phyloP scores from a whole-genome alignment of 106 monocot genomes.

The Agapanthus africanus region DNA sequence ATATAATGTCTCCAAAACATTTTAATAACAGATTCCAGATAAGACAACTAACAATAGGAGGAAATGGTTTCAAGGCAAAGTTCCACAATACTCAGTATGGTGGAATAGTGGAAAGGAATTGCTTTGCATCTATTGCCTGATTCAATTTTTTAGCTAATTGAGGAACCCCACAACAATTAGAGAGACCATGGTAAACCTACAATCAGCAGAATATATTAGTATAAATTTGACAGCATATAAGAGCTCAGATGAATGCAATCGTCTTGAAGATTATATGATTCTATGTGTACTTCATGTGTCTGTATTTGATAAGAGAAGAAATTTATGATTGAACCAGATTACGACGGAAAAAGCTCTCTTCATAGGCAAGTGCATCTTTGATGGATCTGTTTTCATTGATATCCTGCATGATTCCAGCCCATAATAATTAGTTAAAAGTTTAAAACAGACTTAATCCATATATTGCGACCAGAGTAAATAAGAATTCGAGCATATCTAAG shows the following conservation, averaged over 20 bases:
- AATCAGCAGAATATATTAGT: constrained; percentile 11
- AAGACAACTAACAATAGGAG: not conserved
- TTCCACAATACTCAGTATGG: not conserved
- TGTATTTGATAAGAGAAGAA: not conserved
- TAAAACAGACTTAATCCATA: not conserved
- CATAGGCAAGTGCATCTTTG: constrained; percentile 81
- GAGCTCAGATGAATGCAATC: not conserved
- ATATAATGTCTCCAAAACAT: not conserved
- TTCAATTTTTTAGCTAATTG: constrained; percentile 97
- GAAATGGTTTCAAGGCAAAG: not conserved
- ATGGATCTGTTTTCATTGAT: constrained; percentile 72
- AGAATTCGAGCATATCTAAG: not conserved
- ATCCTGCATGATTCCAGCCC: constrained; percentile 42
- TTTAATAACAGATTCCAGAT: not conserved
- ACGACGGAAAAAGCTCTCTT: constrained; percentile 77
- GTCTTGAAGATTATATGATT: not conserved
- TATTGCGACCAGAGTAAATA: not conserved
- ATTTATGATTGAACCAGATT: constrained; percentile 44
- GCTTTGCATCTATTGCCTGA: constrained; percentile 35
- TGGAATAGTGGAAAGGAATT: not conserved
- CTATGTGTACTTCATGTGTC: not conserved
- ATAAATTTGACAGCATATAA: not conserved
- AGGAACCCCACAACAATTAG: constrained; percentile 88
- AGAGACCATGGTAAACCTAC: constrained; percentile 82
- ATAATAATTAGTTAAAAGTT: not conserved